Base-by-base conservation (phyloP, 768 basidiomycete genomes). In the Candolleomyces aberdarensis region DNA sequence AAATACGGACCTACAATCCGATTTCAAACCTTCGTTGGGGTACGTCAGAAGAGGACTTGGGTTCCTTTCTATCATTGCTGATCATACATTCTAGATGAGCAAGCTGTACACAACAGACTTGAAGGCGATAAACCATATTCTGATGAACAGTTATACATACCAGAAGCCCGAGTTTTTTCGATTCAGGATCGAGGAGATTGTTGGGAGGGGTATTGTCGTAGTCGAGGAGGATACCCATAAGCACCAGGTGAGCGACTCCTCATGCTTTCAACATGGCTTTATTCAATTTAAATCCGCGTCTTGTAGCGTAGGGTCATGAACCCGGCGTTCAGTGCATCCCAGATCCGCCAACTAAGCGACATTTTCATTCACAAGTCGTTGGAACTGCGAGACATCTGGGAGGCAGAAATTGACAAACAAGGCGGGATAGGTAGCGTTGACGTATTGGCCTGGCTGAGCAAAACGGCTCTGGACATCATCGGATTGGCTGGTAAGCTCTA, bases 401-500 rank as follows among this genome's bases (percentile, higher is more conserved):
- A 63, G 0, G 49, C 66, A 1, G 74, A 81, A 65, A 69, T 78
- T 6, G 47, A 39, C 64, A 69, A 47, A 59, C 75, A 62, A 6
- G 66, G 67, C 22, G 72, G 59, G 43, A 57, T 49, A 1, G 71
- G 58, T 7, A 74, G 72, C 6, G 73, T 91, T 40, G 87, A 94
- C 50, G 82, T 84, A 3, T 72, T 88, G 41, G 74, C 78, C 1
- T 91, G 85, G 85, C 75, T 92, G 2, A 85, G 82, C 46, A 82
- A 82, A 43, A 80, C 82, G 36, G 89, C 90, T 3, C 77, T 92
- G 6, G 92, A 92, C 64, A 81, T 89, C 59, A 91, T 94, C 55
- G 91, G 90, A 9, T 76, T 88, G 48, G 86, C 77, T 75, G 86
- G 88, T 65, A 75, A 1, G 22, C 26, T 17, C 52, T 6, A 19